Conservation (phyloP, 164 flowering plant genomes). For the Piper longum region DNA sequence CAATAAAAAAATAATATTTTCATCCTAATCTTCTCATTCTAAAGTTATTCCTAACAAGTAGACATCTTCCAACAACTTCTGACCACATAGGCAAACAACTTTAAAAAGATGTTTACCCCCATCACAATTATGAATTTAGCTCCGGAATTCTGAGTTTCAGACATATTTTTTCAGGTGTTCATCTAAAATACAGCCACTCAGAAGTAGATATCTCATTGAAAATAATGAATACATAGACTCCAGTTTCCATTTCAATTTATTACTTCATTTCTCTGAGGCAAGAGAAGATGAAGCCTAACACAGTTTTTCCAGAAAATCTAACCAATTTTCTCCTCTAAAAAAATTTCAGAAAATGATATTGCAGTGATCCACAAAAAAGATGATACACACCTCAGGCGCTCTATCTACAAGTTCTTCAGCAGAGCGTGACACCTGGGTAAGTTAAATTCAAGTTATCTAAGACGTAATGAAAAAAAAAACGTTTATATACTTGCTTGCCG, state of each 20-base stretch:
- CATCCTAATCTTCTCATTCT: too few species aligned
- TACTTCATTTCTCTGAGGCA: too few species aligned
- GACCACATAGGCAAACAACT: too few species aligned
- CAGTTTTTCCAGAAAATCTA: not conserved
- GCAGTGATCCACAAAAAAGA: too few species aligned
- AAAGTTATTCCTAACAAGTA: too few species aligned
- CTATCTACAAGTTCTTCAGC: too few species aligned
- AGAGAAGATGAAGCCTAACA: not conserved
- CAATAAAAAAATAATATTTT: too few species aligned
- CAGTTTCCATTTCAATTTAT: not conserved
- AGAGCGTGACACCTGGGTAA: constrained; percentile 31
- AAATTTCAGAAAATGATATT: too few species aligned
- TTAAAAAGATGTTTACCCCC: not conserved
- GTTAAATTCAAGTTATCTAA: not conserved
- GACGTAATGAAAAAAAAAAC: not conserved
- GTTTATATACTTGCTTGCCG: not conserved
- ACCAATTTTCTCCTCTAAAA: too few species aligned
- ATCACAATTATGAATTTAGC: not conserved
- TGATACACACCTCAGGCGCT: too few species aligned
- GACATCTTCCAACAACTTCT: too few species aligned
- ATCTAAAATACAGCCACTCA: not conserved
- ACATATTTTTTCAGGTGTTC: not conserved
- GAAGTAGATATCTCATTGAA: not conserved
- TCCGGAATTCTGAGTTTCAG: not conserved
- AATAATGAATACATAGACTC: not conserved